phyloP scores from a whole-genome alignment of 352 stramenopile species.

The Plasmopara muralis region DNA sequence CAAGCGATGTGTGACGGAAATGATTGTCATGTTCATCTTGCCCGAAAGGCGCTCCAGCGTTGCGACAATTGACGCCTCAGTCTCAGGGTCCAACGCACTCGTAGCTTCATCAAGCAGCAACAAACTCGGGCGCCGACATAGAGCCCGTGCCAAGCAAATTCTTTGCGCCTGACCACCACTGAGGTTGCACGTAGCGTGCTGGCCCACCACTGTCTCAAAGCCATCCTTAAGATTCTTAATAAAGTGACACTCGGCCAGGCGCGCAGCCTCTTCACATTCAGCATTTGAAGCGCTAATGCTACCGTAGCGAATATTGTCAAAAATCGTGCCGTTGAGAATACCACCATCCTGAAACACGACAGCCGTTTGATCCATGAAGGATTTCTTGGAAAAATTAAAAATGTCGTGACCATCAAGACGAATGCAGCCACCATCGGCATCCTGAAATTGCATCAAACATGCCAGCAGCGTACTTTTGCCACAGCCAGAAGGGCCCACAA shows the following conservation, averaged over 20 bases:
- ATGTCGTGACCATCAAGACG: constrained; percentile 77
- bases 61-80: constrained; percentile 76
- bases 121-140: constrained; percentile 75
- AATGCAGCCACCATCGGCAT: constrained; percentile 74
- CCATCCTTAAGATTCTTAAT: constrained; percentile 76
- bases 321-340: constrained; percentile 84
- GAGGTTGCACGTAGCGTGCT: constrained; percentile 82
- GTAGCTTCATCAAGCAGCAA: constrained; percentile 82
- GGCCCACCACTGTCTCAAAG: constrained; percentile 76
- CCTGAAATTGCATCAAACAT: constrained; percentile 86
- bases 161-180: constrained; percentile 83
- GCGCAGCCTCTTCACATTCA: constrained; percentile 76
- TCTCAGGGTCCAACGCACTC: constrained; percentile 81
- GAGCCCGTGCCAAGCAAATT: constrained; percentile 74
- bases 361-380: constrained; percentile 82
- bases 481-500: constrained; percentile 78
- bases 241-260: constrained; percentile 78
- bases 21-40: constrained; percentile 87
- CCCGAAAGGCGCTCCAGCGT: constrained; percentile 70
- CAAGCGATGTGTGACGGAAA: constrained; percentile 86
- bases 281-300: constrained; percentile 62
- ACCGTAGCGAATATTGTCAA: constrained; percentile 84
- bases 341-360: constrained; percentile 85
- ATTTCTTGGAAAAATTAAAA: constrained; percentile 83
- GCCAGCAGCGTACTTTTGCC: constrained; percentile 84